Base-by-base conservation (phyloP, 148 eudicot genomes). In the Polygonum aviculare region DNA sequence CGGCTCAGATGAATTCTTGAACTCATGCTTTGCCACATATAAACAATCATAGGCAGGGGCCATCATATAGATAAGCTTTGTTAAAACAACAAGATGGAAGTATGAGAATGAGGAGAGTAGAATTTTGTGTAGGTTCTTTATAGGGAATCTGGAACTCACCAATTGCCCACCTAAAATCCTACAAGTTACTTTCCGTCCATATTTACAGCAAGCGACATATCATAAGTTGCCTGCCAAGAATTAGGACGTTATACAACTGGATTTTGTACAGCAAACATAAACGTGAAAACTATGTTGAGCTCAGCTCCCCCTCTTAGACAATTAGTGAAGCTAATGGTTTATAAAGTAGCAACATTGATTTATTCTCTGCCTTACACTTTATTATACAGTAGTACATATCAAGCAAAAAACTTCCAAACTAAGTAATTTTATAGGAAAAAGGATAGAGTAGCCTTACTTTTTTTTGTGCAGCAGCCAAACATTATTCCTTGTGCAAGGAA, bases 161-260 rank as follows among this genome's bases (percentile, higher is more conserved):
- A 19, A 59, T 69, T 69, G 73, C 73, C 73, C 47, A 69, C 73
- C 73, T 87, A 86, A 89, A 90, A 80, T 85, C 73, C 84, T 77
- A 85, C 85, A 65, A 12, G 70, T 84, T 50, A 78, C 41, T 90
- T 59, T 89, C 36, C 82, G 88, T 90, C 31, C 31, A 26, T 26
- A 26, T 26, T 26, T 26, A 26, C 31, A 26, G 31, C 31, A 26
- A 1, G 31, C 31, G 31, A 26, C 31, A 26, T 26, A 26, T 0
- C 31, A 0, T 26, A 26, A 26, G 31, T 26, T 26, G 90, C 54
- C 80, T 83, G 86, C 90, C 82, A 86, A 89, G 90, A 89, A 88
- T 91, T 79, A 26, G 73, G 73, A 69, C 73, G 73, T 65, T 16
- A 69, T 69, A 69, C 59, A 55, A 55, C 15, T 54, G 6, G 5